Conservation (phyloP, 306 rosid genomes). For the Begonia masoniana region DNA sequence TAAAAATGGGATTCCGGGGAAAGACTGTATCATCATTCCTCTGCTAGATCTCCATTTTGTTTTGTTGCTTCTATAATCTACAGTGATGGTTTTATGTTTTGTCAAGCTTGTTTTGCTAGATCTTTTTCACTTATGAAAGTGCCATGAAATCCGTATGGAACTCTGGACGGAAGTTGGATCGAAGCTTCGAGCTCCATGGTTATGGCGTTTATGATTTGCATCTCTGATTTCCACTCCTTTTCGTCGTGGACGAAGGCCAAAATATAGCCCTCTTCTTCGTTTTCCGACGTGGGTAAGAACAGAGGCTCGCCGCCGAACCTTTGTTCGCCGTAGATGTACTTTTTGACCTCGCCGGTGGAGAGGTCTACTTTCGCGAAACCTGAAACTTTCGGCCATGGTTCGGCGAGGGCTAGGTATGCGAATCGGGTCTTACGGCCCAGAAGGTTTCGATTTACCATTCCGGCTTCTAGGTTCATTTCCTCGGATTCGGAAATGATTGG, state of each 20-base stretch:
- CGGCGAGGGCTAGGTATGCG: slow-evolving; percentile 73
- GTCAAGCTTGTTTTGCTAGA: slow-evolving; percentile 38
- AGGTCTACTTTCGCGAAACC: slow-evolving; percentile 83
- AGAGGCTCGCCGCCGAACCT: slow-evolving; percentile 86
- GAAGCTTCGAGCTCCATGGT: slow-evolving; percentile 62
- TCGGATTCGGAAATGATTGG: slow-evolving; percentile 35
- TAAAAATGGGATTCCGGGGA: slow-evolving; percentile 71
- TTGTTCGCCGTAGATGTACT: slow-evolving; percentile 45
- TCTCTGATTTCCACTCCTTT: slow-evolving; percentile 67
- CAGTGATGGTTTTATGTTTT: background rate
- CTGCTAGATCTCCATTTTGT: slow-evolving; percentile 33
- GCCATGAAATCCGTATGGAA: slow-evolving; percentile 95
- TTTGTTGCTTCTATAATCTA: background rate
- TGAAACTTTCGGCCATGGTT: slow-evolving; percentile 97
- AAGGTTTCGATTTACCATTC: slow-evolving; percentile 82
- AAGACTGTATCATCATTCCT: slow-evolving; percentile 43
- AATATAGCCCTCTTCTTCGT: slow-evolving; percentile 72
- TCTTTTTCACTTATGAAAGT: slow-evolving; percentile 62
- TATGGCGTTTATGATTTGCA: slow-evolving; percentile 64
- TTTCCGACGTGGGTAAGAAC: slow-evolving; percentile 48
- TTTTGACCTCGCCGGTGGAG: slow-evolving; percentile 34
- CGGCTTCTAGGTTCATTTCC: slow-evolving; percentile 78
- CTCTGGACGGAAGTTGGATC: slow-evolving; percentile 71
- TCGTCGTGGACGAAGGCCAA: slow-evolving; percentile 79
- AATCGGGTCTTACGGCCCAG: slow-evolving; percentile 59